Base-by-base conservation (phyloP, 1,139 yeast species). In the Candida gigantensis region DNA sequence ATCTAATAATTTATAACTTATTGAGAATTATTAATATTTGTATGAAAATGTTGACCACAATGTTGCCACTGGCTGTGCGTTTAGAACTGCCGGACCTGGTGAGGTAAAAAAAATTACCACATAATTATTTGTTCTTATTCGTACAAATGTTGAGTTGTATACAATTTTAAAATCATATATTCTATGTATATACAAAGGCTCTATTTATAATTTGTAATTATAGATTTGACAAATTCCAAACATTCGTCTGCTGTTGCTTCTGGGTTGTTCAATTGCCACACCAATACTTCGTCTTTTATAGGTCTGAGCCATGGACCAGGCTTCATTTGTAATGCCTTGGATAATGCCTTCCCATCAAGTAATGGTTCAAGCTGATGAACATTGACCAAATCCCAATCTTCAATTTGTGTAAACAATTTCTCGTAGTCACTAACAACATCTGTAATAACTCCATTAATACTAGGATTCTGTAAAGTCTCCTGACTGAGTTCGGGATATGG, bases 241-340 rank as follows among this genome's bases (percentile, higher is more conserved):
- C 88, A 75, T 25, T 83, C 81, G 1, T 73, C 77, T 35, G 63
- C 65, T 1, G 73, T 55, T 6, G 72, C 71, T 0, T 50, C 52
- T 0, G 95, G 95, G 48, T 86, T 59, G 44, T 84, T 89, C 41
- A 88, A 65, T 58, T 89, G 96, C 86, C 90, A 84, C 10, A 68
- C 60, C 30, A 87, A 57, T 6, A 86, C 71, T 30, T 70, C 60
- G 10, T 76, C 77, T 40, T 77, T 73, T 8, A 81, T 62, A 19
- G 61, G 60, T 6, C 78, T 69, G 72, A 88, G 69, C 96, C 96
- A 88, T 4, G 90, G 89, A 0, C 97, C 97, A 0, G 92, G 88
- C 53, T 82, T 84, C 39, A 65, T 67, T 11, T 69, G 61, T 15
- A 84, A 60, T 11, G 68, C 61, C 33, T 68, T 62, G 34, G 74